A percentile compares a stretch with the other conserved stretches of the same genome.
Evolutionary conservation across 129 eudicot species (phyloP).

Genomic region (Flaveria brownii): DNA sequence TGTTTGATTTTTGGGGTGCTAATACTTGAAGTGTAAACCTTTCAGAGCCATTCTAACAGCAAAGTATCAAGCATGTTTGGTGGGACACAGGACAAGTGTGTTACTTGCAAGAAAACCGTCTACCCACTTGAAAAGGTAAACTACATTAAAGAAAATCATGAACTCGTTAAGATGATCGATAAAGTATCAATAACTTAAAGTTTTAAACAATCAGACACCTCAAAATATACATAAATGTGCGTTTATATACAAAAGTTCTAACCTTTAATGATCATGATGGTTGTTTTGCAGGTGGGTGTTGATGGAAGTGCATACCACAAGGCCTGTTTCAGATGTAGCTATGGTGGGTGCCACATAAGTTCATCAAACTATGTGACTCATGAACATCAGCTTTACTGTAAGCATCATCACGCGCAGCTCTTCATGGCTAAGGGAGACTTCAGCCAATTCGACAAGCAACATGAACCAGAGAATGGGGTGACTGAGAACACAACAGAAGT

Average conservation of each 20-base stretch:
- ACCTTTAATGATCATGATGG: constrained; percentile 22
- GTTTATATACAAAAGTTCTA: neutral
- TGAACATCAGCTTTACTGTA: constrained; percentile 66
- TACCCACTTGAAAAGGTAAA: constrained; percentile 72
- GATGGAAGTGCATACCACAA: constrained; percentile 67
- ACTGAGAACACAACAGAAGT: constrained; percentile 51
- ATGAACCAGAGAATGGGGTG: constrained; percentile 38
- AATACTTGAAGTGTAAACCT: constrained; percentile 18
- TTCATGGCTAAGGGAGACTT: constrained; percentile 69
- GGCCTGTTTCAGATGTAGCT: constrained; percentile 65
- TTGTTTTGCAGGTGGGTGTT: constrained; percentile 55
- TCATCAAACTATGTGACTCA: constrained; percentile 69
- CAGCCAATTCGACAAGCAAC: constrained; percentile 54
- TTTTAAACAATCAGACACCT: constrained; percentile 23
- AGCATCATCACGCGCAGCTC: constrained; percentile 65
- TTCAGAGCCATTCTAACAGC: constrained; percentile 60
- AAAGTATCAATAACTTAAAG: neutral
- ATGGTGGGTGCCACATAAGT: constrained; percentile 68
- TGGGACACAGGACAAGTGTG: constrained; percentile 74
- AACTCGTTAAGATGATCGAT: neutral
- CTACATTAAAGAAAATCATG: neutral
- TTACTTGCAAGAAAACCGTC: constrained; percentile 72
- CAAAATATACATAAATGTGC: neutral
- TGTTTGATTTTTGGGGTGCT: neutral
- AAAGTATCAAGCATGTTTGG: constrained; percentile 65